Evolutionary conservation across 2,329 filamentous ascomycete species (phyloP).

Genomic region (Ascochyta fabae): DNA sequence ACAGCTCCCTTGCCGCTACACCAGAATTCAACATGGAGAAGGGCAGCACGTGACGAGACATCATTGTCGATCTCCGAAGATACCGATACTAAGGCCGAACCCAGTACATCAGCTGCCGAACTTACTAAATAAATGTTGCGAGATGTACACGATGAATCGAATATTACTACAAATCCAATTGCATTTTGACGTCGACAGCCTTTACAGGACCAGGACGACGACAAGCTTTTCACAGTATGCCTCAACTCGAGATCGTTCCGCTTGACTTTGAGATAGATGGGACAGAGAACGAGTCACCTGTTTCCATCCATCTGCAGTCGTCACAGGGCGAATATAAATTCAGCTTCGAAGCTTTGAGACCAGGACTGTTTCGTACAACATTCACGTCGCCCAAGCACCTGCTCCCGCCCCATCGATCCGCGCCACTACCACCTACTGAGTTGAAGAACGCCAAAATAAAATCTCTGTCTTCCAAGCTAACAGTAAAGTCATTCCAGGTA

Average conservation of each 20-base stretch:
- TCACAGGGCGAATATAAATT: slow-evolving; percentile 59
- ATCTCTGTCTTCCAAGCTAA: slow-evolving; percentile 29
- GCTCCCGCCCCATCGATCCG: slow-evolving; percentile 69
- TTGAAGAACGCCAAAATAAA: slow-evolving; percentile 41
- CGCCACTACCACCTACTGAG: slow-evolving; percentile 53
- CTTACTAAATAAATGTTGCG: slow-evolving; percentile 1
- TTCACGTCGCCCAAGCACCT: slow-evolving; percentile 69
- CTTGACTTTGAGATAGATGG: slow-evolving; percentile 40
- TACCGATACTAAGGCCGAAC: slow-evolving; percentile 1
- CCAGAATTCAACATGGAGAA: background rate
- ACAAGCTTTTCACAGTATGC: slow-evolving; percentile 47
- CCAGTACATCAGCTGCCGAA: background rate
- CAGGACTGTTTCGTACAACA: slow-evolving; percentile 71
- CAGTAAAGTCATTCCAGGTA: slow-evolving; percentile 54
- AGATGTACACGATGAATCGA: background rate
- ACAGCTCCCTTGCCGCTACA: background rate
- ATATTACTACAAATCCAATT: background rate
- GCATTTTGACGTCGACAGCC: background rate
- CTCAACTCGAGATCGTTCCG: slow-evolving; percentile 57
- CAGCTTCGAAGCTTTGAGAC: slow-evolving; percentile 66
- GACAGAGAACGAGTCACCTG: slow-evolving; percentile 26
- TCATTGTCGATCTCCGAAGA: background rate
- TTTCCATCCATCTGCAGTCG: slow-evolving; percentile 53
- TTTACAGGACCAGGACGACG: background rate
- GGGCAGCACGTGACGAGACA: background rate